Evolutionary conservation across 345 rosid species (phyloP).

Genomic region (Capsella bursapastoris): DNA sequence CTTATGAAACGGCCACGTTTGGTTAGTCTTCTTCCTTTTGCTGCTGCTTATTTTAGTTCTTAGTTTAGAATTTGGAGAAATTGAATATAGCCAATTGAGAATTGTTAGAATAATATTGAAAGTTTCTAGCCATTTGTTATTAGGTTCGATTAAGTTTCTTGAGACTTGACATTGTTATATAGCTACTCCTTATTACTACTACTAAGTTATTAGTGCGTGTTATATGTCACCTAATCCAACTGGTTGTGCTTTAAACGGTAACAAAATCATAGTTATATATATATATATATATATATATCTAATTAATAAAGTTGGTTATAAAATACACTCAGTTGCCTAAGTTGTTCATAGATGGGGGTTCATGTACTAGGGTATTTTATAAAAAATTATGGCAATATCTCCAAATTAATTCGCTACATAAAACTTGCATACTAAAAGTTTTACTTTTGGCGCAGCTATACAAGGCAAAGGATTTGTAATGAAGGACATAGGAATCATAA

Average conservation of each 20-base stretch:
- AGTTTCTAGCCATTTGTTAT: background rate
- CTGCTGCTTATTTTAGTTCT: background rate
- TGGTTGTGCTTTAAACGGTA: background rate
- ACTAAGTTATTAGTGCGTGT: background rate
- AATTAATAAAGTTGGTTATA: background rate
- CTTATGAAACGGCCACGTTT: conserved; percentile 76
- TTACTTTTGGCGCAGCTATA: conserved; percentile 54
- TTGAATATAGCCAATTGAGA: background rate
- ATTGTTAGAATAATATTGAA: background rate
- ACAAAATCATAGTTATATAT: background rate
- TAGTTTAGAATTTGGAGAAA: background rate
- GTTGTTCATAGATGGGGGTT: no score
- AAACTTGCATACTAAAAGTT: no score
- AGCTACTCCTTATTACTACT: background rate
- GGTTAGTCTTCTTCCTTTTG: conserved; percentile 48
- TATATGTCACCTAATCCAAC: conserved; percentile 2
- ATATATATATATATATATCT: no score
- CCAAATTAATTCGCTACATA: no score
- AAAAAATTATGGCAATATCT: no score
- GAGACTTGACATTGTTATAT: background rate
- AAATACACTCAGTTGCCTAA: no score
- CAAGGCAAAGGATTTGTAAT: conserved; percentile 75
- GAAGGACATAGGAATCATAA: conserved; percentile 66
- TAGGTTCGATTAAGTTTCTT: background rate
- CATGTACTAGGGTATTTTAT: no score